phyloP scores from a whole-genome alignment of 768 basidiomycete species.

The Lactifluus rugatus region DNA sequence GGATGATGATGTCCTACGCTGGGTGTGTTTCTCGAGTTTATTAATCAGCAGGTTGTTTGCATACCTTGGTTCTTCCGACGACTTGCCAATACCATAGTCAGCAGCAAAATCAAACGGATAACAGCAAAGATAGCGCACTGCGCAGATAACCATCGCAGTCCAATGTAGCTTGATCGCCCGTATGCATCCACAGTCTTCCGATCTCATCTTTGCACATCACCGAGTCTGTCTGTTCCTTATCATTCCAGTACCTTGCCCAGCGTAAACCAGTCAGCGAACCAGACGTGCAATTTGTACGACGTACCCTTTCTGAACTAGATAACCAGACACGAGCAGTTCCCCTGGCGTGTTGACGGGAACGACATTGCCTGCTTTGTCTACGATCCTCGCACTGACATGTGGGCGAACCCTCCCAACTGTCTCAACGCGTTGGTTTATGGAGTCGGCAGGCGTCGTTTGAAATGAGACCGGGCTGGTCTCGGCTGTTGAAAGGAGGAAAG shows the following conservation, averaged over 20 bases:
- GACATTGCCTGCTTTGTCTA: slow-evolving; percentile 46
- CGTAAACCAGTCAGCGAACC: not conserved
- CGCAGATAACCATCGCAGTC: slow-evolving; percentile 72
- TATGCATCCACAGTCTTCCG: slow-evolving; percentile 70
- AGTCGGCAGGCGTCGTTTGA: slow-evolving; percentile 62
- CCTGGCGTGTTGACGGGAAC: slow-evolving; percentile 70
- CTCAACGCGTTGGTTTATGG: slow-evolving; percentile 65
- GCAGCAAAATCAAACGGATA: not conserved
- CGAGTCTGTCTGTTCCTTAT: slow-evolving; percentile 53
- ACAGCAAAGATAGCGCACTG: slow-evolving; percentile 35
- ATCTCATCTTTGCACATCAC: slow-evolving; percentile 46
- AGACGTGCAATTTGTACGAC: slow-evolving; percentile 14
- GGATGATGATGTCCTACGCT: slow-evolving; percentile 71
- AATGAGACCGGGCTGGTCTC: slow-evolving; percentile 82
- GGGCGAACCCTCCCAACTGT: slow-evolving; percentile 72
- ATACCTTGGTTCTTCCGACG: slow-evolving; percentile 71
- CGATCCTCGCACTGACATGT: slow-evolving; percentile 67
- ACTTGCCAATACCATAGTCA: slow-evolving; percentile 34
- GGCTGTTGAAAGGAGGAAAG: slow-evolving; percentile 32
- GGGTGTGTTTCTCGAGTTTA: not conserved
- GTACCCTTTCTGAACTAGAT: slow-evolving; percentile 72
- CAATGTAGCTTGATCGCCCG: slow-evolving; percentile 72
- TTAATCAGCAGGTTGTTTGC: not conserved
- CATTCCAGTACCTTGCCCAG: slow-evolving; percentile 62
- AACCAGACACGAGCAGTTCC: slow-evolving; percentile 66